Base-by-base conservation (phyloP, 148 eudicot species). In the Rhododendron williamsianum region DNA sequence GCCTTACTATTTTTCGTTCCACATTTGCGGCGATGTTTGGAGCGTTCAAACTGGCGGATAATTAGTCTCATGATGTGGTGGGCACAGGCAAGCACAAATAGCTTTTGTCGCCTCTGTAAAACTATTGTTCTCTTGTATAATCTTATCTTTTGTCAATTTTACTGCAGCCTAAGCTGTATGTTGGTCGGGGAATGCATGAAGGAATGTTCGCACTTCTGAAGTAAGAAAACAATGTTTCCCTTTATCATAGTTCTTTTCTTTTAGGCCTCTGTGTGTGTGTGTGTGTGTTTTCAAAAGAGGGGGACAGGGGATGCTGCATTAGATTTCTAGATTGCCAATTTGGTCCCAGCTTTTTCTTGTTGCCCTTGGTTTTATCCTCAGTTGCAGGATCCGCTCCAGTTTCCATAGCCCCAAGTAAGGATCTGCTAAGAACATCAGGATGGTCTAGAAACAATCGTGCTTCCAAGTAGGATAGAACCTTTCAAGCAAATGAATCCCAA, bases 171-270 rank as follows among this genome's bases (percentile, higher is more conserved):
- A 95, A 94, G 90, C 88, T 92, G 58, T 97, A 92, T 89, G 90
- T 97, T 67, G 99, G 96, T 90, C 92, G 99, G 92, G 99, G 98
- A 86, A 97, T 97, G 99, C 99, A 95, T 87, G 99, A 97, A 89
- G 99, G 92, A 90, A 91, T 93, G 89, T 91, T 93, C 73, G 90
- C 99, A 46, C 94, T 97, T 89, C 84, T 97, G 84, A 97, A 93
- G 99, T 97, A 93, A 94, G 98, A 80, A 80, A 56, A 10, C 19
- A 58, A 38, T 73, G 54, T 85, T 80, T n/a, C 67, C 84, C 21
- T 15, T 87, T 56, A 23, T 18, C 15, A 9, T 36, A 56, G 38
- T 19, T 71, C 12, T 49, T 73, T 49, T 84, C 30, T 21, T 15
- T 84, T 23, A 21, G 33, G 27, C 16, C 6, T n/a, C n/a, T n/a